Conservation (phyloP, 345 rosid species). For the Populus ilicifolia region DNA sequence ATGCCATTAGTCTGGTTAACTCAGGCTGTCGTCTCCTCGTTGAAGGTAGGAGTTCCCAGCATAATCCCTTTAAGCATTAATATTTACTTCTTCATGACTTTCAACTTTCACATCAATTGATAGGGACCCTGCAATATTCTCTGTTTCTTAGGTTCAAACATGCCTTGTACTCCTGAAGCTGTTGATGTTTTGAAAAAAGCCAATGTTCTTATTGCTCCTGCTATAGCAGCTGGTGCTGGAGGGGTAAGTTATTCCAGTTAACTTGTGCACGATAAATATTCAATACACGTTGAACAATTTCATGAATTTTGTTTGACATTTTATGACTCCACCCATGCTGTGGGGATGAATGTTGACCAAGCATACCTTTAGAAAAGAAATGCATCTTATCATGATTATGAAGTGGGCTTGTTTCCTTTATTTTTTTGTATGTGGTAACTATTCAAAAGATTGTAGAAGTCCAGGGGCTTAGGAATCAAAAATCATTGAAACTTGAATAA, state of each 20-base stretch:
- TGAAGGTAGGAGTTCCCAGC: conserved; percentile 60
- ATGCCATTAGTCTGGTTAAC: conserved; percentile 83
- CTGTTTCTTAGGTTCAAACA: conserved; percentile 65
- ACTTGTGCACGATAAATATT: neutral
- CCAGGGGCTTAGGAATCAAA: neutral
- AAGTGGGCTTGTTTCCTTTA: neutral
- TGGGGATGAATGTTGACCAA: no score
- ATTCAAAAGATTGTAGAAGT: neutral
- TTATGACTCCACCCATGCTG: no score
- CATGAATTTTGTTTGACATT: no score
- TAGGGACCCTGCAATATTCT: conserved; percentile 1
- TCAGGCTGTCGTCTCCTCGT: conserved; percentile 85
- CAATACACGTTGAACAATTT: no score
- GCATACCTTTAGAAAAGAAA: neutral
- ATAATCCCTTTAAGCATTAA: conserved; percentile 4
- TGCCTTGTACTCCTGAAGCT: conserved; percentile 98
- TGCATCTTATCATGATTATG: neutral
- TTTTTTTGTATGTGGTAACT: no score
- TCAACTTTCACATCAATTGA: neutral
- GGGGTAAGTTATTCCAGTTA: conserved; percentile 52
- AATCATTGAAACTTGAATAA: neutral
- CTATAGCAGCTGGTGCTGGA: conserved; percentile 98
- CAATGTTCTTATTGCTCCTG: conserved; percentile 87
- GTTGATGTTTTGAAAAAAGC: conserved; percentile 82
- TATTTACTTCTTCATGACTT: neutral